These are phyloP conservation scores for Rhizopus arrhizus DNA, from an alignment of 371 early-diverging fungal genomes.

Conservation along the genomic window DNA sequence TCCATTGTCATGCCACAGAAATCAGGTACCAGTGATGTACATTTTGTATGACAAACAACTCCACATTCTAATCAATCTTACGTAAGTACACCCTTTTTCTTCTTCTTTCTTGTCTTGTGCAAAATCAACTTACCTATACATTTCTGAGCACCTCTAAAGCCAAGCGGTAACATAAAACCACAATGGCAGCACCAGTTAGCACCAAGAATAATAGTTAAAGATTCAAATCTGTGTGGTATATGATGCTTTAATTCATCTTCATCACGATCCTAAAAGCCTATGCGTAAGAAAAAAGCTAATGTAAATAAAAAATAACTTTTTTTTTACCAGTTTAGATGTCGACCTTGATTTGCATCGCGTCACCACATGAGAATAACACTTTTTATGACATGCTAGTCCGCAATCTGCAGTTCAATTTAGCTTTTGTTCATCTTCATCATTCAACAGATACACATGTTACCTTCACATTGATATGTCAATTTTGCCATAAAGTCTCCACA, in stretches of 20 bases:
- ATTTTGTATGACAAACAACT: slow-evolving; percentile 82
- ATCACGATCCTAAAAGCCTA: slow-evolving; percentile 43
- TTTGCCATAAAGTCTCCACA: slow-evolving; percentile 89
- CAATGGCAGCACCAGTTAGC: slow-evolving; percentile 97
- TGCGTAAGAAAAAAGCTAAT: neutral
- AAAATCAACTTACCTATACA: slow-evolving; percentile 42
- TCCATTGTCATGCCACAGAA: slow-evolving; percentile 92
- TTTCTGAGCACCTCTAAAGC: slow-evolving; percentile 64
- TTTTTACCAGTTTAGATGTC: slow-evolving; percentile 44
- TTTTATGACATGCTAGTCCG: slow-evolving; percentile 90
- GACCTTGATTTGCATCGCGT: slow-evolving; percentile 82
- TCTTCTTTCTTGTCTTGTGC: neutral
- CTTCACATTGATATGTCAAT: slow-evolving; percentile 87
- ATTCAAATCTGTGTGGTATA: slow-evolving; percentile 91
- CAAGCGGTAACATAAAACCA: slow-evolving; percentile 88
- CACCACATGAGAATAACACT: slow-evolving; percentile 83
- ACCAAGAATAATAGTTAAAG: slow-evolving; percentile 63
- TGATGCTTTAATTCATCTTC: slow-evolving; percentile 78
- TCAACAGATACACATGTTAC: slow-evolving; percentile 36
- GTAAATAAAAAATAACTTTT: no score
- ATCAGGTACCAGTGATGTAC: slow-evolving; percentile 86
- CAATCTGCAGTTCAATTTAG: slow-evolving; percentile 63
- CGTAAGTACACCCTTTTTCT: neutral
- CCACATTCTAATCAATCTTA: slow-evolving; percentile 66
- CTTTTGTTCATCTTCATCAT: neutral